phyloP scores from a whole-genome alignment of 768 basidiomycete genomes.

The Suillus bovinus region DNA sequence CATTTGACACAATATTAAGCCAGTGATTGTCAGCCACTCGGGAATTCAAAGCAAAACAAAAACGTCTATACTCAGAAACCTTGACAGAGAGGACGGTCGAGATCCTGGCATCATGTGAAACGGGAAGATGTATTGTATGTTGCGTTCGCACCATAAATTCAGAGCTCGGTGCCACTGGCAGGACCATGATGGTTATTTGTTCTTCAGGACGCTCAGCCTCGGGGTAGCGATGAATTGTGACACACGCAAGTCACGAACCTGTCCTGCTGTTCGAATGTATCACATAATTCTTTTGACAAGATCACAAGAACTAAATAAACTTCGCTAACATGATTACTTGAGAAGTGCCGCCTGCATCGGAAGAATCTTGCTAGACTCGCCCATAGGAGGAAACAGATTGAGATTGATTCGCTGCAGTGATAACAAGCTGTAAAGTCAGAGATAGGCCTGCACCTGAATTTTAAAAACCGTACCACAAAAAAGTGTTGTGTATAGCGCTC shows the following conservation, averaged over 20 bases:
- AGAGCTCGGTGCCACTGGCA: constrained; percentile 26
- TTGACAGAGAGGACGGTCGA: not conserved
- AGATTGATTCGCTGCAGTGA: too few species aligned
- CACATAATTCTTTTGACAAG: not conserved
- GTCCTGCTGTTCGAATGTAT: not conserved
- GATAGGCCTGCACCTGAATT: too few species aligned
- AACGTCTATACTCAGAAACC: not conserved
- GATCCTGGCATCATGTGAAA: not conserved
- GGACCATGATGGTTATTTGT: constrained; percentile 71
- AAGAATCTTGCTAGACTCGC: too few species aligned
- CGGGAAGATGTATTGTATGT: not conserved
- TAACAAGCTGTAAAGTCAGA: too few species aligned
- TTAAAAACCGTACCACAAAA: too few species aligned
- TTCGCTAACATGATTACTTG: not conserved
- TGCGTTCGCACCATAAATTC: not conserved
- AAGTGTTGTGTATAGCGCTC: too few species aligned
- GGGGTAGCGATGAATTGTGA: constrained; percentile 40
- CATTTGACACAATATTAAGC: not conserved
- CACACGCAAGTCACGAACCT: not conserved
- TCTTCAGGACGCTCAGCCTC: constrained; percentile 40
- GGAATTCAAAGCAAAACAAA: not conserved
- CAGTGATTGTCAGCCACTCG: not conserved
- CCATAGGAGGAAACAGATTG: too few species aligned
- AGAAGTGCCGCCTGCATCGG: too few species aligned
- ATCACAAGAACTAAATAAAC: too few species aligned